Evolutionary conservation across 1,284 basidiomycete species (phyloP).

Genomic region (Gomphus bonarii): DNA sequence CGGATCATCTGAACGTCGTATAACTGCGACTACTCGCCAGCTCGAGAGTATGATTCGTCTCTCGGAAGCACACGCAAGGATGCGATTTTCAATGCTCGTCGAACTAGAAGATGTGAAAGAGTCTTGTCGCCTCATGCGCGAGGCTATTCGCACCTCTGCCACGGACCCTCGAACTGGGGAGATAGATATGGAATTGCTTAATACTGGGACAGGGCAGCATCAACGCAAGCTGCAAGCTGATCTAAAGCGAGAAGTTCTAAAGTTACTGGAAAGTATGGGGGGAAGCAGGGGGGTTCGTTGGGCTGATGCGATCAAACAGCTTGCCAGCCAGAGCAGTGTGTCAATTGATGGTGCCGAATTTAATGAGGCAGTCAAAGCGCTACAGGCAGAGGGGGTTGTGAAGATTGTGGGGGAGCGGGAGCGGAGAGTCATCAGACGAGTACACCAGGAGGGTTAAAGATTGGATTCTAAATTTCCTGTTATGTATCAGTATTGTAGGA

Average conservation of each 20-base stretch:
- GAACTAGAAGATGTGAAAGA: slow-evolving; percentile 85
- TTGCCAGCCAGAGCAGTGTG: slow-evolving; percentile 75
- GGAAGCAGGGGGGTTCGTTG: slow-evolving; percentile 64
- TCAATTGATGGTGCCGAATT: slow-evolving; percentile 73
- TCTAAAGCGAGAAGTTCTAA: slow-evolving; percentile 70
- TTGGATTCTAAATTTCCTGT: not conserved
- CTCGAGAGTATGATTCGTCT: slow-evolving; percentile 98
- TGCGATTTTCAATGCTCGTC: slow-evolving; percentile 83
- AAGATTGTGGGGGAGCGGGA: slow-evolving; percentile 84
- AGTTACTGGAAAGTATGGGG: slow-evolving; percentile 49
- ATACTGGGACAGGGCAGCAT: slow-evolving; percentile 83
- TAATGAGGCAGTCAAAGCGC: slow-evolving; percentile 63
- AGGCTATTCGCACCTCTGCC: slow-evolving; percentile 89
- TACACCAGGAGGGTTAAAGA: slow-evolving; percentile 15
- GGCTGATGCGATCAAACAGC: slow-evolving; percentile 62
- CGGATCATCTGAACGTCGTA: slow-evolving; percentile 80
- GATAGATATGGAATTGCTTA: slow-evolving; percentile 94
- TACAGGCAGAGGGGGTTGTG: slow-evolving; percentile 76
- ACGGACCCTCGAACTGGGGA: slow-evolving; percentile 93
- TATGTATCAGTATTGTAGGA: not conserved
- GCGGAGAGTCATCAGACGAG: slow-evolving; percentile 61
- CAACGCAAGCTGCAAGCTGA: slow-evolving; percentile 78
- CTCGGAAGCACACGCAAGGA: slow-evolving; percentile 91
- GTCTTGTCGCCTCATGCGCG: slow-evolving; percentile 86
- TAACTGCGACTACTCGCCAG: slow-evolving; percentile 96